Base-by-base conservation (phyloP, 345 rosid genomes). In the Arabidopsis suecica region DNA sequence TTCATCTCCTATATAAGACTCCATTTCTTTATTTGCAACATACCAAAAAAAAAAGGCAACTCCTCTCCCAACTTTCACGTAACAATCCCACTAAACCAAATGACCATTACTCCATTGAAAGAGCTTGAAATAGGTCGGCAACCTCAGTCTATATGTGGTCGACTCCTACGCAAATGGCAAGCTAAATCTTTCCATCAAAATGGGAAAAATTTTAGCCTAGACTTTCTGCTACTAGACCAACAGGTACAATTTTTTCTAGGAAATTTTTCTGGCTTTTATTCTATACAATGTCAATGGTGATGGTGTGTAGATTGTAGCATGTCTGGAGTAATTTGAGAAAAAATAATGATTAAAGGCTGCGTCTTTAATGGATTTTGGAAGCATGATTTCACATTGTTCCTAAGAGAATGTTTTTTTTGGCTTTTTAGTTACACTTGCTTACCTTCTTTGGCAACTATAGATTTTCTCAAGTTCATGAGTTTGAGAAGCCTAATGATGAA, bases 401-500 rank as follows among this genome's bases (percentile, higher is more conserved):
- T 56, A 32, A 1, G 33, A 33, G 34, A 7, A 33, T 51, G 30
- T 49, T 7, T 14, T 32, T 47, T 65, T 65, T 36, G n/a, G n/a
- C 2, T 7, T 62, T n/a, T 51, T 59, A 28, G 40, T 66, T 30
- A 72, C 55, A 4, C 30, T 3, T 23, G 61, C 25, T 45, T 56
- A 2, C 34, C 55, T 10, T 63, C 36, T 65, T 8, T 8, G 42
- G 54, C 60, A 18, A 22, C 63, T 44, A 40, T 64, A 91, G 97
- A 58, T 91, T 88, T 78, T 81, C 88, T 40, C 85, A 83, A 78
- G 83, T 82, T 77, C 93, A 91, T 33, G 84, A 82, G 63, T 88
- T 94, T 80, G 86, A 84, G 87, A 90, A 84, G 79, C 96, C 98
- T 28, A 85, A 87, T 63, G 96, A 91, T 72, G 86, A 79, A 78